Evolutionary conservation across 1,284 basidiomycete genomes (phyloP), one percentile per base, ranked within the genome.

Genomic region (Blastosporella zonata): DNA sequence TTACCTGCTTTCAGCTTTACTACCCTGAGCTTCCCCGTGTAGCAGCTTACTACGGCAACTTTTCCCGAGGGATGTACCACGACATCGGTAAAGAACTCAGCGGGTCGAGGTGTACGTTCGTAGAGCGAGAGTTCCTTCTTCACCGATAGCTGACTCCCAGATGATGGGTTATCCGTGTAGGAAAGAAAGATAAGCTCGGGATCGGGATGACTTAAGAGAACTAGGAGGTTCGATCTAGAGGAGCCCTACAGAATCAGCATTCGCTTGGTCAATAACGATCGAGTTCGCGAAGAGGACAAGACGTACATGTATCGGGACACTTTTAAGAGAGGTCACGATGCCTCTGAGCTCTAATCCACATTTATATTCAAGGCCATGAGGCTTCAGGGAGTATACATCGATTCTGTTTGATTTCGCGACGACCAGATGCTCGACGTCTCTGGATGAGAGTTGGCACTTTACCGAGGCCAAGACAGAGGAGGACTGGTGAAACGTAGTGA

Each of bases 131-230:
- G 58, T 37, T 70, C 62, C 43, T 74, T 74, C 18, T 65, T 72
- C 7, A 65, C 60, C 2, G 57, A 62, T 12, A 88, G 64, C 15
- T 63, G 59, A 17, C 56, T 56, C 0, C 69, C 72, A 10, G 59
- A 62, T 28, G 68, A 62, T 28, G 68, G 64, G 20, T 66, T 60
- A 42, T 72, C 62, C 6, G 64, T 58, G 57, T 81, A 85, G 6
- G 69, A 61, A 20, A 90, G 67, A 53, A 88, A 71, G 23, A 89
- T 63, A 6, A 88, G 69, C 54, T 81, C 79, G 4, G 86, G 84
- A 29, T 87, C 79, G 1, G 88, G 87, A 57, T 88, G 85, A 53
- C 85, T 84, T 0, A 84, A 76, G 59, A 88, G 70, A 17, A 87
- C 71, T 15, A 87, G 63, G 12, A 90, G 57, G 56, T 77, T 79